Conservation (phyloP, 768 basidiomycete species). For the Galerina marginata region DNA sequence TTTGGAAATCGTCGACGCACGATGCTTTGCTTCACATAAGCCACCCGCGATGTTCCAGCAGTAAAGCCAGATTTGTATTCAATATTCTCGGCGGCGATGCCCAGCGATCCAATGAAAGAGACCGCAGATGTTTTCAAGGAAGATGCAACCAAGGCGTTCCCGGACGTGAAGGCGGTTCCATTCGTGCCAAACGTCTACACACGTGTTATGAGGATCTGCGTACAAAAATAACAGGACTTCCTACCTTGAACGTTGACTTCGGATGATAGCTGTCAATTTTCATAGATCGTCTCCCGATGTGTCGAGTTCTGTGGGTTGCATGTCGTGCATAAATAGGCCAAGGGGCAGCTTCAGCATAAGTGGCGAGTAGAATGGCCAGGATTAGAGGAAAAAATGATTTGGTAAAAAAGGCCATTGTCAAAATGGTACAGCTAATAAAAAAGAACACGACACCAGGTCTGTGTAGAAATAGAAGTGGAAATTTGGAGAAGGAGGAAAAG, state of each 20-base stretch:
- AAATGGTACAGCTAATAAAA: slow-evolving; percentile 18
- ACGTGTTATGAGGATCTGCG: neutral
- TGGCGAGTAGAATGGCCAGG: slow-evolving; percentile 28
- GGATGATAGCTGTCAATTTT: slow-evolving; percentile 27
- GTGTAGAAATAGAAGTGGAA: too few relatives aligned
- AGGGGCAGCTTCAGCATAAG: slow-evolving; percentile 34
- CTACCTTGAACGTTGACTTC: slow-evolving; percentile 26
- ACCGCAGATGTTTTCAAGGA: slow-evolving; percentile 18
- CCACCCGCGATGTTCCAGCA: slow-evolving; percentile 21
- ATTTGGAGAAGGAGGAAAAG: too few relatives aligned
- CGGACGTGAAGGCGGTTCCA: neutral
- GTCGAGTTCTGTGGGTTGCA: slow-evolving; percentile 34
- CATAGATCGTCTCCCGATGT: slow-evolving; percentile 30
- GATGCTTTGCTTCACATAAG: slow-evolving; percentile 31
- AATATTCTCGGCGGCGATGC: slow-evolving; percentile 16
- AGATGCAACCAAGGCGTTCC: slow-evolving; percentile 1
- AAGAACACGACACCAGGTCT: too few relatives aligned
- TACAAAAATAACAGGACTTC: neutral
- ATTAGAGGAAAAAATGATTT: slow-evolving; percentile 31
- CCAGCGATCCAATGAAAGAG: slow-evolving; percentile 20
- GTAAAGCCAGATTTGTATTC: slow-evolving; percentile 24
- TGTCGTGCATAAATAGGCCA: slow-evolving; percentile 35
- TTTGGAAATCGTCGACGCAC: slow-evolving; percentile 14
- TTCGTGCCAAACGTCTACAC: slow-evolving; percentile 16
- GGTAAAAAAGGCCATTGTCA: slow-evolving; percentile 34